Evolutionary conservation across 805 yeast species (phyloP).

Genomic region (Schwanniomyces pseudopolymorphus): DNA sequence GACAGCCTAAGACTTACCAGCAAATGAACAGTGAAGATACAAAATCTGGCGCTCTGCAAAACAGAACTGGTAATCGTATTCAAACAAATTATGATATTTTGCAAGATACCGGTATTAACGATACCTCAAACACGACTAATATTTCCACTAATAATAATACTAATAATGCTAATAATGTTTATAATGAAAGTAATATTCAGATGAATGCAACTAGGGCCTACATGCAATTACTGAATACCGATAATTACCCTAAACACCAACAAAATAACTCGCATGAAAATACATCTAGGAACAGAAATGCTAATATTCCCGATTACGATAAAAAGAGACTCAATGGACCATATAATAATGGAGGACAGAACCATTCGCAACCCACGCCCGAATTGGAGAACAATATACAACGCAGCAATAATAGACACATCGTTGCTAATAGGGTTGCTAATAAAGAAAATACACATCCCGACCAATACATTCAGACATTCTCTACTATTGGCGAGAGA

Average conservation of each 20-base stretch:
- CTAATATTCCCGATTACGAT: not conserved
- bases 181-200: not conserved
- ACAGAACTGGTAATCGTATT: not conserved
- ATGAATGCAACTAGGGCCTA: not conserved
- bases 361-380: not conserved
- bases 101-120: not conserved
- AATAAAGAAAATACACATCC: not conserved
- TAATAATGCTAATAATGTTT: not conserved
- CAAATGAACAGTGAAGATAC: not conserved
- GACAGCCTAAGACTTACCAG: conserved; percentile 33
- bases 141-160: not conserved
- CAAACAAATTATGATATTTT: not conserved
- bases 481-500: not conserved
- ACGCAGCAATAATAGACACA: not conserved
- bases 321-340: not conserved
- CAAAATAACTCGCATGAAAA: not conserved
- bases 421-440: not conserved
- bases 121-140: not conserved
- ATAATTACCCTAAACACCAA: not conserved
- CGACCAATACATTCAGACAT: not conserved
- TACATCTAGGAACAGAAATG: not conserved
- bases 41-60: not conserved
- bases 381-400: not conserved
- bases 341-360: not conserved
- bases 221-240: not conserved